phyloP scores from a whole-genome alignment of 495 filamentous ascomycete species.

The Ascobolus immersus region DNA sequence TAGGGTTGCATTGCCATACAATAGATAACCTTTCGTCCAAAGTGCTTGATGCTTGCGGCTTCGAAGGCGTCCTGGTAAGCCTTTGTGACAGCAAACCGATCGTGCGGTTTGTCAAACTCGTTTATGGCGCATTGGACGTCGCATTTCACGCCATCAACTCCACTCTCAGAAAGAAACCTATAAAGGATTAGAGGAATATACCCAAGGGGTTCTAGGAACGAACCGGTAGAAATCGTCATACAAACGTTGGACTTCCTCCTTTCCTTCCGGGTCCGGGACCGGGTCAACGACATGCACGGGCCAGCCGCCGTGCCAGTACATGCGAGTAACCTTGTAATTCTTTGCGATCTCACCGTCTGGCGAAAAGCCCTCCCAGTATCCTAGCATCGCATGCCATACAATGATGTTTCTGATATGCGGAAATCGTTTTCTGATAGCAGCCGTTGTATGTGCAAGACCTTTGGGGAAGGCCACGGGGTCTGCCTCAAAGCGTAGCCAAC shows the following conservation, averaged over 20 bases:
- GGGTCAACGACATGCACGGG: constrained; percentile 41
- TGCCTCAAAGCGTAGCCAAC: constrained; percentile 54
- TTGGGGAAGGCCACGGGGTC: constrained; percentile 53
- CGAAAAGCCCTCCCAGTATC: constrained; percentile 83
- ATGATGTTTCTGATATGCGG: constrained; percentile 58
- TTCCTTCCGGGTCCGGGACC: too few relatives aligned
- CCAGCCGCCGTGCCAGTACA: constrained; percentile 14
- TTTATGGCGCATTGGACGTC: constrained; percentile 78
- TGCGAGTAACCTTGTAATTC: constrained; percentile 39
- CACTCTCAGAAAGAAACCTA: constrained; percentile 37
- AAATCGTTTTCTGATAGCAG: constrained; percentile 39
- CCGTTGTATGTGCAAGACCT: constrained; percentile 44
- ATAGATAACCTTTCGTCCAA: constrained; percentile 51
- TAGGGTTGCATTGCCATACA: constrained; percentile 78
- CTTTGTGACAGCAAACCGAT: constrained; percentile 39
- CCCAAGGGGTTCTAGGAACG: not conserved
- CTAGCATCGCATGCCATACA: constrained; percentile 88
- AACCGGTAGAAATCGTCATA: constrained; percentile 68
- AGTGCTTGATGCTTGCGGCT: constrained; percentile 46
- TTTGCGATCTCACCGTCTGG: constrained; percentile 43
- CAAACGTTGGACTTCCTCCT: constrained; percentile 42
- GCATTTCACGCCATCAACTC: constrained; percentile 67
- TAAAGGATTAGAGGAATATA: not conserved
- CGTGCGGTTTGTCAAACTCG: constrained; percentile 26
- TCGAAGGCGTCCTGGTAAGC: constrained; percentile 75